Percentiles rank a stretch among this genome's conserved stretches.
These are phyloP conservation scores for Chlorella sp. DNA, from an alignment of 139 green algal genomes.

Conservation along the genomic window DNA sequence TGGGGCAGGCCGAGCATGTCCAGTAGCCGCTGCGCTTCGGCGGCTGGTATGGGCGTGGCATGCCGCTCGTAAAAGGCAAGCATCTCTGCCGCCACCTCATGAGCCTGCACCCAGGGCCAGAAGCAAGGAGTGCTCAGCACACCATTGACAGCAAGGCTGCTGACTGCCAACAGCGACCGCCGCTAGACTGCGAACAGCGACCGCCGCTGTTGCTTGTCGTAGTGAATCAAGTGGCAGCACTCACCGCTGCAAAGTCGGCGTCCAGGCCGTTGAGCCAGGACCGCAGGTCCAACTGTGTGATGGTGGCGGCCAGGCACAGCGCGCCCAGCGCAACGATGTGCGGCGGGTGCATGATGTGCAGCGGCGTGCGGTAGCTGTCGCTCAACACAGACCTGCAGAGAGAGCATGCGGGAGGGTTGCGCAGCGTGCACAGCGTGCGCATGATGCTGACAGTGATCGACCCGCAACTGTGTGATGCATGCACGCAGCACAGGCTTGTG, in stretches of 20 bases:
- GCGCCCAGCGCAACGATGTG: slow-evolving; percentile 74
- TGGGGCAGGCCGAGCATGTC: slow-evolving; percentile 14
- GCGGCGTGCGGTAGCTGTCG: slow-evolving; percentile 70
- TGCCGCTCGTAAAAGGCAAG: slow-evolving; percentile 30
- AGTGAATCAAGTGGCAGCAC: background rate
- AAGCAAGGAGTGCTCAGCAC: too few species aligned
- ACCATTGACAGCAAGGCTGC: too few species aligned
- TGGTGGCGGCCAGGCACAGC: slow-evolving; percentile 61
- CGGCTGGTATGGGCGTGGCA: background rate
- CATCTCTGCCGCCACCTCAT: slow-evolving; percentile 19
- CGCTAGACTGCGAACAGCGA: too few species aligned
- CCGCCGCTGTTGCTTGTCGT: too few species aligned
- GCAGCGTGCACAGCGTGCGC: too few species aligned
- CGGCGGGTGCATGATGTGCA: slow-evolving; percentile 69
- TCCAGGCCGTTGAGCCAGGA: slow-evolving; percentile 52
- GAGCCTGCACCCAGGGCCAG: background rate
- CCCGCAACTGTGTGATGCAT: too few species aligned
- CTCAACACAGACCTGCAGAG: slow-evolving; percentile 64
- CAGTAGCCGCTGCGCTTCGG: slow-evolving; percentile 1
- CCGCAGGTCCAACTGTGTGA: slow-evolving; percentile 46
- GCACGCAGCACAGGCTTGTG: too few species aligned
- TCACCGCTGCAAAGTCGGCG: slow-evolving; percentile 23
- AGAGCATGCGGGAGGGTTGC: background rate
- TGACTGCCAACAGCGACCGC: too few species aligned
- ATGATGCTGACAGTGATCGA: too few species aligned